Evolutionary conservation across 345 rosid genomes (phyloP).

Genomic region (Capsella bursapastoris): DNA sequence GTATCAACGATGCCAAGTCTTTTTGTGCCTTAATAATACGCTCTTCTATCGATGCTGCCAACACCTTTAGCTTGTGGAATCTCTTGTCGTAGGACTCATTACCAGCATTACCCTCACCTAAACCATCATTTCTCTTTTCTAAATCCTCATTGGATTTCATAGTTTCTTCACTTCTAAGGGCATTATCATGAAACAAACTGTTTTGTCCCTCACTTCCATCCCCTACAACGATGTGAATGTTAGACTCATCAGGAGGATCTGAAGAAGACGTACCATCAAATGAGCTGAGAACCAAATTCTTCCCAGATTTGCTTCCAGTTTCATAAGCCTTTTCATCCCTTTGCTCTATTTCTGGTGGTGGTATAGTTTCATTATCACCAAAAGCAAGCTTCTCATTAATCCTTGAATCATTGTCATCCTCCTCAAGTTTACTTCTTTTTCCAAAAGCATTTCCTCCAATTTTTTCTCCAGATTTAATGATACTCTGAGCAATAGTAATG

Average conservation of each 20-base stretch:
- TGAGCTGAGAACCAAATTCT: no score
- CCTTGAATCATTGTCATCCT: constrained; percentile 1
- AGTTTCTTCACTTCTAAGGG: constrained; percentile 7
- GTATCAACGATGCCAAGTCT: constrained; percentile 15
- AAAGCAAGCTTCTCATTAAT: neutral
- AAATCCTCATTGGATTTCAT: neutral
- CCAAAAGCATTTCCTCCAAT: neutral
- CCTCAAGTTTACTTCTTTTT: neutral
- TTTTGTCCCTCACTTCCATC: neutral
- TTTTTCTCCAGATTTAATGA: neutral
- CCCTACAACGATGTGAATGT: neutral
- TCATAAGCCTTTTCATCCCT: neutral
- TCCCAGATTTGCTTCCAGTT: no score
- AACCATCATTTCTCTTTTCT: neutral
- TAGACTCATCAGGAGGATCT: constrained; percentile 1
- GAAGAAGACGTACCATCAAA: no score
- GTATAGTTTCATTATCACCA: neutral
- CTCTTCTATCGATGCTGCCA: neutral
- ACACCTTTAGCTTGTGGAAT: neutral
- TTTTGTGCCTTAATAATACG: neutral
- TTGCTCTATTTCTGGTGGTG: neutral
- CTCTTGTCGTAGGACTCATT: constrained; percentile 1
- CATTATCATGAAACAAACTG: constrained; percentile 4
- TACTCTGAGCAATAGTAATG: neutral
- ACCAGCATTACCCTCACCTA: neutral